phyloP scores from a whole-genome alignment of 1,139 yeast genomes.

The Yamadazyma atmosphaerica region DNA sequence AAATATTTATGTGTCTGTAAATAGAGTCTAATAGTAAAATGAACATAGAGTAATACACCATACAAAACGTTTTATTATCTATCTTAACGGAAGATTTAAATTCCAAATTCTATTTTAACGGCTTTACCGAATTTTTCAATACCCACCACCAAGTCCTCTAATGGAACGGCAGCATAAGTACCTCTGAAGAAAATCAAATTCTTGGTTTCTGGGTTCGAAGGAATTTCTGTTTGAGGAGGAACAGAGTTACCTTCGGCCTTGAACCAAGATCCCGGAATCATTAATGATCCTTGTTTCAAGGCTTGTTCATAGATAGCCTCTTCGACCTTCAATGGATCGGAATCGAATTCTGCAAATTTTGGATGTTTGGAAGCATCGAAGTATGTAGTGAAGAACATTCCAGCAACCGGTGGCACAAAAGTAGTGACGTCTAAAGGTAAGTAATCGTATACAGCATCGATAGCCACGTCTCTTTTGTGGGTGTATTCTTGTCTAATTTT shows the following conservation, averaged over 20 bases:
- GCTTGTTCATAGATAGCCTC: slow-evolving; percentile 62
- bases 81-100: background rate
- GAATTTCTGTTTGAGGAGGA: slow-evolving; percentile 51
- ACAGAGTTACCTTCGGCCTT: slow-evolving; percentile 44
- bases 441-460: slow-evolving; percentile 61
- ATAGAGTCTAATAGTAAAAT: background rate
- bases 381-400: slow-evolving; percentile 86
- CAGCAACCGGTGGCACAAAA: slow-evolving; percentile 79
- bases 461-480: slow-evolving; percentile 67
- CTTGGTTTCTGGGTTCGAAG: slow-evolving; percentile 34
- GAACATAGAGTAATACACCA: slow-evolving; percentile 1
- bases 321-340: slow-evolving; percentile 65
- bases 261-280: slow-evolving; percentile 95
- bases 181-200: slow-evolving; percentile 77
- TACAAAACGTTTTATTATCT: slow-evolving; percentile 3
- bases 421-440: slow-evolving; percentile 59
- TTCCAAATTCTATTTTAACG: slow-evolving; percentile 39
- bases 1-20: slow-evolving; percentile 1
- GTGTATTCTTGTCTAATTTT: slow-evolving; percentile 83
- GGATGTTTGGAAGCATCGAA: slow-evolving; percentile 83
- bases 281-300: slow-evolving; percentile 63
- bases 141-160: slow-evolving; percentile 59
- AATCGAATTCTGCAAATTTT: slow-evolving; percentile 51
- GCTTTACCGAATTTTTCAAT: slow-evolving; percentile 67
- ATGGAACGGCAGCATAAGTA: slow-evolving; percentile 82